These are phyloP conservation scores for Lachancea waltii DNA, from an alignment of 805 yeast species.

Conservation along the genomic window DNA sequence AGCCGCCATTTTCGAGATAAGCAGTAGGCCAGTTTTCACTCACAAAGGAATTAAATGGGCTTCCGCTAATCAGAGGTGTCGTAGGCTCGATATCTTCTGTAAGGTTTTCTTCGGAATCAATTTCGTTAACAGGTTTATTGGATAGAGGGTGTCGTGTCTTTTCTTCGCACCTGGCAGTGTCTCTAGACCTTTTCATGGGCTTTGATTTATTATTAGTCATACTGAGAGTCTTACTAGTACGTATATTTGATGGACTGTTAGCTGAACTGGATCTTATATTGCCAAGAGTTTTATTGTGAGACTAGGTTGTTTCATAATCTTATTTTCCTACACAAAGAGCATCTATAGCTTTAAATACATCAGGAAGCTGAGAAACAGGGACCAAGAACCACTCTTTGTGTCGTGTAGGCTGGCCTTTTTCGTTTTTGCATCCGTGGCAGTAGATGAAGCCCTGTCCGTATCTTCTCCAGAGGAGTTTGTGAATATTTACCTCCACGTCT, in stretches of 20 bases:
- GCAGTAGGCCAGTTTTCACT: constrained; percentile 5
- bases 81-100: not conserved
- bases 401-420: constrained; percentile 14
- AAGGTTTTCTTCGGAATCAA: not conserved
- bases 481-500: constrained; percentile 21
- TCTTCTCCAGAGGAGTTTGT: constrained; percentile 24
- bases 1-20: constrained; percentile 5
- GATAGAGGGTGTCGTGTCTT: not conserved
- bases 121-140: constrained; percentile 2
- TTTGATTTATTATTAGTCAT: too few species aligned
- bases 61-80: not conserved
- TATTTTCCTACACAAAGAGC: constrained; percentile 11
- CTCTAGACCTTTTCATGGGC: constrained; percentile 1
- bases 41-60: not conserved
- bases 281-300: too few species aligned
- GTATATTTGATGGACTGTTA: too few species aligned
- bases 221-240: too few species aligned
- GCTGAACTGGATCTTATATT: too few species aligned
- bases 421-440: constrained; percentile 26
- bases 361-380: constrained; percentile 21
- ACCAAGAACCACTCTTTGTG: constrained; percentile 29
- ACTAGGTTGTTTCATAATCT: too few species aligned
- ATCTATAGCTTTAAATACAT: constrained; percentile 17
- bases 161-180: not conserved
- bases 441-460: constrained; percentile 27